Percentiles rank a stretch among this genome's conserved stretches.
Evolutionary conservation across 2,329 filamentous ascomycete species (phyloP).

Genomic region (Herpotrichia juniperi): DNA sequence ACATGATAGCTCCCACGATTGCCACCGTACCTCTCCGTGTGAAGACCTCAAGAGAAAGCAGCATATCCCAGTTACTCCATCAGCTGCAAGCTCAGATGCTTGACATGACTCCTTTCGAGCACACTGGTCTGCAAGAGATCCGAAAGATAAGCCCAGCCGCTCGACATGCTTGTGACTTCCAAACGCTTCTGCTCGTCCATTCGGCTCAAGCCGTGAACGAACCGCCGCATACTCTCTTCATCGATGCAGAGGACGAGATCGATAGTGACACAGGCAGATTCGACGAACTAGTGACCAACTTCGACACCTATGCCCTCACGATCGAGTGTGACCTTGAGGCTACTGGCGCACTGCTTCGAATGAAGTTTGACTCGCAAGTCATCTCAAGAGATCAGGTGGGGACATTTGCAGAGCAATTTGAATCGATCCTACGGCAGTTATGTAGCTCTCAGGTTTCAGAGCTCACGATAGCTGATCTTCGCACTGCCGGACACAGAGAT

Average conservation of each 20-base stretch:
- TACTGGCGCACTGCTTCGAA: not conserved
- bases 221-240: not conserved
- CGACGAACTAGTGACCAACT: no score
- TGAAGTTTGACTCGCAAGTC: not conserved
- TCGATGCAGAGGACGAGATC: constrained; percentile 1
- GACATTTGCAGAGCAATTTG: no score
- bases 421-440: not conserved
- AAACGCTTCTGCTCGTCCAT: constrained; percentile 2
- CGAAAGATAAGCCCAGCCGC: not conserved
- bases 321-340: constrained; percentile 1
- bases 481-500: constrained; percentile 1
- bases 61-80: not conserved
- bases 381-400: no score
- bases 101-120: not conserved
- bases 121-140: constrained; percentile 2
- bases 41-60: not conserved
- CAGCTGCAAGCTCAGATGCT: constrained; percentile 3
- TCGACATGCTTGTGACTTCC: constrained; percentile 4
- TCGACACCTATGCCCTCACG: constrained; percentile 5
- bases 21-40: constrained; percentile 57
- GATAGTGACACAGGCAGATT: no score
- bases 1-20: constrained; percentile 62
- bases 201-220: not conserved
- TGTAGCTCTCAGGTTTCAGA: not conserved
- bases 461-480: not conserved